These are phyloP conservation scores for Xylariaceae sp. DNA, from an alignment of 2,329 filamentous ascomycete species.

Conservation along the genomic window DNA sequence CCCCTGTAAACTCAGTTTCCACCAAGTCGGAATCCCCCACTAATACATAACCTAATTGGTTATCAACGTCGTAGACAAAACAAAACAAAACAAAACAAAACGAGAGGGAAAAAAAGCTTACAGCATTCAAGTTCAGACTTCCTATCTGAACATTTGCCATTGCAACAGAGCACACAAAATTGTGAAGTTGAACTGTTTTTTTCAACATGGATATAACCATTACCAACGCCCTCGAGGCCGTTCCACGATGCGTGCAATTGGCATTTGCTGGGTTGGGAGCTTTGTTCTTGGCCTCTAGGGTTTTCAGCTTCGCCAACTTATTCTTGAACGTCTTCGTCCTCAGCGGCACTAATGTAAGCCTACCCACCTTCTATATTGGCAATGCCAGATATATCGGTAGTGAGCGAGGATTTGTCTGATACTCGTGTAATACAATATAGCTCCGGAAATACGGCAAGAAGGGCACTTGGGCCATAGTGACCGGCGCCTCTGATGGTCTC, in stretches of 20 bases:
- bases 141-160: not conserved
- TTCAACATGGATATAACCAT: slow-evolving; percentile 39
- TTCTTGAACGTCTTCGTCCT: slow-evolving; percentile 71
- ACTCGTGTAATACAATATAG: slow-evolving; percentile 48
- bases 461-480: slow-evolving; percentile 92
- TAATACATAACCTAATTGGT: too few relatives aligned
- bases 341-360: slow-evolving; percentile 61
- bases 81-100: too few relatives aligned
- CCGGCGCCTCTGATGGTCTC: slow-evolving; percentile 92
- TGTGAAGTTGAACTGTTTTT: not conserved
- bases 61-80: too few relatives aligned
- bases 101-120: too few relatives aligned
- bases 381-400: not conserved
- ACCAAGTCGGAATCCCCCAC: too few relatives aligned
- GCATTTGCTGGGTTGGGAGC: slow-evolving; percentile 59
- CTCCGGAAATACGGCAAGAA: slow-evolving; percentile 88
- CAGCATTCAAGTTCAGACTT: not conserved
- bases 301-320: slow-evolving; percentile 62
- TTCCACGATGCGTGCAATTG: slow-evolving; percentile 51
- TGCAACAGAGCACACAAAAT: not conserved
- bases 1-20: too few relatives aligned
- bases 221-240: slow-evolving; percentile 37
- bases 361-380: not conserved
- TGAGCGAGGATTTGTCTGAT: slow-evolving; percentile 20
- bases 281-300: slow-evolving; percentile 58